A percentile compares a stretch with the other conserved stretches of the same genome.
Conservation (phyloP, 805 yeast genomes). For the Myxozyma neotropica region DNA sequence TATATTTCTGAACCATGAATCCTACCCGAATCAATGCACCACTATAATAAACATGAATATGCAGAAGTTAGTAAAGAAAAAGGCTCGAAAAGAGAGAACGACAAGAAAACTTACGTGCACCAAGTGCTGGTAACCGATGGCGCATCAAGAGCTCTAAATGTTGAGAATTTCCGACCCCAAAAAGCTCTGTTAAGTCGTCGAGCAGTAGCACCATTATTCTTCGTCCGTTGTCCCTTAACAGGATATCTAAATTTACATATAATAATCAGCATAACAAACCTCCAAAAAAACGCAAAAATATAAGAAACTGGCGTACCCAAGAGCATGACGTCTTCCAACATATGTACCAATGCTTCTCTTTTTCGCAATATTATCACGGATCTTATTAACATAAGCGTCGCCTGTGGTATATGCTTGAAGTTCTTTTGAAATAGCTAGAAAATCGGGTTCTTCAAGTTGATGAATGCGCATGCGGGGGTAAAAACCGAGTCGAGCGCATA, state of each 20-base stretch:
- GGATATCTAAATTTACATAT: conserved; percentile 48
- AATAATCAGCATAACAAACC: neutral
- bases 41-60: neutral
- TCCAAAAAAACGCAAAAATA: neutral
- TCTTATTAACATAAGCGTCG: conserved; percentile 71
- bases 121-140: neutral
- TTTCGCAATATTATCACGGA: conserved; percentile 69
- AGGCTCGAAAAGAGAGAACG: no score
- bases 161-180: neutral
- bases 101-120: neutral
- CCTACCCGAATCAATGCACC: neutral
- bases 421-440: conserved; percentile 84
- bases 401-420: conserved; percentile 81
- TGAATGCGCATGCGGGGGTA: conserved; percentile 95
- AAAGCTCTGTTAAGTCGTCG: conserved; percentile 77
- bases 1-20: neutral
- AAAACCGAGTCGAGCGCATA: conserved; percentile 86
- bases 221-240: conserved; percentile 87
- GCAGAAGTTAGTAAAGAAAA: no score
- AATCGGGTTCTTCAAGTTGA: conserved; percentile 84
- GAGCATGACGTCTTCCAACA: conserved; percentile 85
- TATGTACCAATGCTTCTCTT: conserved; percentile 83
- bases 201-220: conserved; percentile 89
- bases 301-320: no score
- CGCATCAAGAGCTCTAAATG: neutral